Evolutionary conservation across 2,329 filamentous ascomycete species (phyloP), one percentile per base, ranked within the genome.

Genomic region (Aspergillus uvarum): DNA sequence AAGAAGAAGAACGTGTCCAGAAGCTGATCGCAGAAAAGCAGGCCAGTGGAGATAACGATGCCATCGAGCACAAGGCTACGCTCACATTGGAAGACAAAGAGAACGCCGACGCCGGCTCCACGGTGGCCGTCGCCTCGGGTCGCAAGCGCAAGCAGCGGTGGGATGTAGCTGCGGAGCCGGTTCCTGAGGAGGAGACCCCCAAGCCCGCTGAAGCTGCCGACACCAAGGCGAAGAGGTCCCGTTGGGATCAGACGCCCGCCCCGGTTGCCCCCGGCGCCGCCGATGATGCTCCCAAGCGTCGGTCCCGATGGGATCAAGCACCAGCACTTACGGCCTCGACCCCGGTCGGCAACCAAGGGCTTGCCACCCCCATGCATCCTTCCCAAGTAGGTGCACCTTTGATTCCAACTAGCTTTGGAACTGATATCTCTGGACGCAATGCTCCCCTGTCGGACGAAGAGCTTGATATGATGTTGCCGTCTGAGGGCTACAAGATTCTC

Each of bases 111-210:
- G 83, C 85, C 62, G 89, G 87, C 50, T 84, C 89, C 54, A 84
- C 90, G 52, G 85, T 89, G 68, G 81, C 83, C 64, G 84, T 83
- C 51, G 78, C 83, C 8, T 80, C 85, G 24, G 85, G 87, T 35
- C 85, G 89, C 62, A 95, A 95, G 83, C 87, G 93, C 71, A 97
- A 96, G 84, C 92, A 96, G 82, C 87, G 95, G 76, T 99, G 95
- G 95, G 94, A 97, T 76, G 88, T 93, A 44, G 77, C 80, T 5
- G 78, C 81, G 5, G 81, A 85, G 42, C 81, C 82, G 22, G 71
- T 78, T 16, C 71, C 79, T 19, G 77, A 82, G 51, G 72, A 80
- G 16, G 77, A 82, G 51, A 71, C 80, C n/a, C 77, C 80, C n/a
- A 73, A 81, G 24, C 69, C 80, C 44, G 76, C 82, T 24, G 85